Evolutionary conservation across 768 basidiomycete genomes (phyloP).

Genomic region (Mrakia gelida): DNA sequence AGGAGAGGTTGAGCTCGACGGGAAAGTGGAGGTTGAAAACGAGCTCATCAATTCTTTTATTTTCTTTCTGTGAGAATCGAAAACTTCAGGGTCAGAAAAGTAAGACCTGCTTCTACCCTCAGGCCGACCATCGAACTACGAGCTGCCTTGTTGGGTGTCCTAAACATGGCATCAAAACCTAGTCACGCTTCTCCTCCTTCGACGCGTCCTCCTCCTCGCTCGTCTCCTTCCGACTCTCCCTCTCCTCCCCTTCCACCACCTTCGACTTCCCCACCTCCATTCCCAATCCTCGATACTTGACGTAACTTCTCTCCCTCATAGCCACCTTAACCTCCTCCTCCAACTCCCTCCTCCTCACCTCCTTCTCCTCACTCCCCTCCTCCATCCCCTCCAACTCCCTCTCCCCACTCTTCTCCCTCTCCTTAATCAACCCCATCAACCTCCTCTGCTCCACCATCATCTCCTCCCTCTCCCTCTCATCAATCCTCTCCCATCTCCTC

Average conservation of each 20-base stretch:
- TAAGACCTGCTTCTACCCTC: too few relatives aligned
- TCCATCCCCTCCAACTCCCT: background rate
- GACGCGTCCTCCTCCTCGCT: background rate
- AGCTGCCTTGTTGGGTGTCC: background rate
- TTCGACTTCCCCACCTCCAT: too few relatives aligned
- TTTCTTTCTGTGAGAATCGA: too few relatives aligned
- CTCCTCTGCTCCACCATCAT: background rate
- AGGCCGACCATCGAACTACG: too few relatives aligned
- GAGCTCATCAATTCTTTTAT: background rate
- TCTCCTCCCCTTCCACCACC: background rate
- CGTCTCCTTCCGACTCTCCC: background rate
- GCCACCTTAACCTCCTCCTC: too few relatives aligned
- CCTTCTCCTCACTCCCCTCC: background rate
- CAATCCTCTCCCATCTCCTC: too few relatives aligned
- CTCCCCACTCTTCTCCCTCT: background rate
- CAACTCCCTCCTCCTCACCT: background rate
- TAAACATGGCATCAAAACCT: background rate
- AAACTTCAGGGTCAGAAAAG: too few relatives aligned
- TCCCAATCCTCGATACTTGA: background rate
- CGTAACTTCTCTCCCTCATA: background rate
- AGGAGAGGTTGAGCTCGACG: too few relatives aligned
- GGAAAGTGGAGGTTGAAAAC: background rate
- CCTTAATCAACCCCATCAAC: too few relatives aligned
- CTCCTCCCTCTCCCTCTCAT: background rate
- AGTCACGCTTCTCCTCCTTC: background rate